Evolutionary conservation across 2,329 filamentous ascomycete genomes (phyloP), one percentile per base, ranked within the genome.

Genomic region (Sporothrix luriei): DNA sequence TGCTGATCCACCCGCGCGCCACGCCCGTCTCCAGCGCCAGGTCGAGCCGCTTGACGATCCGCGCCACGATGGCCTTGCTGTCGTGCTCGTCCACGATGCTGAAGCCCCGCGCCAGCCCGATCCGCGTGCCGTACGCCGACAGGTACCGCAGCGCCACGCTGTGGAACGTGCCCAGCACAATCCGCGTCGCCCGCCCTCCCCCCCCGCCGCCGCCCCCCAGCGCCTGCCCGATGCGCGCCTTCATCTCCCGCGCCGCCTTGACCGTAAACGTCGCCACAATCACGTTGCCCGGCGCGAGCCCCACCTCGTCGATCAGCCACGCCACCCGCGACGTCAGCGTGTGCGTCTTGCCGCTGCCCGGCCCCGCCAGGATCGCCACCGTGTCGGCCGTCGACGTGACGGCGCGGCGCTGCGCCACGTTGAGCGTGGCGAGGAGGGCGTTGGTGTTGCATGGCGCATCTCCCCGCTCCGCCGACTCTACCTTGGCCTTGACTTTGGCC

Each of bases 181-280:
- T 84, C 75, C 89, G 91, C 68, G 86, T 89, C 76, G 93, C 91
- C 19, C 89, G 81, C 6, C 89, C 89, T 71, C 90, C 86, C 6
- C 89, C 89, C 71, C 90, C 86, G 1, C 93, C n/a, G n/a, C n/a
- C n/a, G n/a, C n/a, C n/a, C n/a, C n/a, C 93, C n/a, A 98, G 84
- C n/a, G 92, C 85, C 70, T 86, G 90, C 0, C 89, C 88, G 69
- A 98, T 92, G 9, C 94, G 88, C 76, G 93, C 89, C 76, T 93
- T 93, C 94, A 99, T 99, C 81, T 98, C 94, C 21, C 83, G 87
- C 21, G 94, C 92, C 0, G 95, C 94, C 79, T 98, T 98, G 78
- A 97, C 93, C 1, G 95, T 99, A 77, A 99, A 99, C 0, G 94
- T 98, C 72, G 94, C 95, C 71, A 97, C 94, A 71, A 99, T 89